Evolutionary conservation across 2,329 filamentous ascomycete species (phyloP), one percentile per base, ranked within the genome.

Genomic region (Botrytis cinerea): DNA sequence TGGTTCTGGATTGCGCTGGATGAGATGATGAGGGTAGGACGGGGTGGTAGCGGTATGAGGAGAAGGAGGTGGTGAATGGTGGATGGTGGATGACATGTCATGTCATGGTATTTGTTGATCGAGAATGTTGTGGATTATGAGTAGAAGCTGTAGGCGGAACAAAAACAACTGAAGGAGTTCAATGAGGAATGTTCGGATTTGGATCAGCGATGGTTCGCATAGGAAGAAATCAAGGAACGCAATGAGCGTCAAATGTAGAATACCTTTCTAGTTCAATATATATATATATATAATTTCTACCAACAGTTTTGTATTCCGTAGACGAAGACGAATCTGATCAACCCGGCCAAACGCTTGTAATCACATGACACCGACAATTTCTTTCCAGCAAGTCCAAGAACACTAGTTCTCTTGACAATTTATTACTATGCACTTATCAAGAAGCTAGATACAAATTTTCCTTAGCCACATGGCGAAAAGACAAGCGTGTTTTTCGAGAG

Each of bases 1-100:
- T 78, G 76, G 77, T 75, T 74, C 67, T 74, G 74, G 71, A 75
- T 78, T 74, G 76, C 75, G 48, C 73, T 78, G 51, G 69, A 76
- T 62, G 74, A 77, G 71, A 72, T 74, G 10, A 74, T 71, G 46
- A 68, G 57, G 59, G 57, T 75, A 4, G 63, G 66, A 28, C n/a
- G 40, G n/a, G 63, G 69, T 32, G 48, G 45, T 12, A 40, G 61
- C 1, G 48, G 35, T n/a, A 46, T 38, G 28, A 45, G 62, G 48
- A 68, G 22, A 28, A 68, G 16, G 2, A 72, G 51, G 63, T 63
- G 69, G 69, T 63, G 32, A 25, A 38, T 5, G 28, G 6, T 59
- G 57, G 20, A 1, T 43, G n/a, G 35, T 40, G 32, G 20, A 1
- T 43, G n/a, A 45, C 28, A 28, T 28, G 28, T 1, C 28, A 28